Conservation (phyloP, 73 alveolate species). For the Paramecium sonneborni region DNA sequence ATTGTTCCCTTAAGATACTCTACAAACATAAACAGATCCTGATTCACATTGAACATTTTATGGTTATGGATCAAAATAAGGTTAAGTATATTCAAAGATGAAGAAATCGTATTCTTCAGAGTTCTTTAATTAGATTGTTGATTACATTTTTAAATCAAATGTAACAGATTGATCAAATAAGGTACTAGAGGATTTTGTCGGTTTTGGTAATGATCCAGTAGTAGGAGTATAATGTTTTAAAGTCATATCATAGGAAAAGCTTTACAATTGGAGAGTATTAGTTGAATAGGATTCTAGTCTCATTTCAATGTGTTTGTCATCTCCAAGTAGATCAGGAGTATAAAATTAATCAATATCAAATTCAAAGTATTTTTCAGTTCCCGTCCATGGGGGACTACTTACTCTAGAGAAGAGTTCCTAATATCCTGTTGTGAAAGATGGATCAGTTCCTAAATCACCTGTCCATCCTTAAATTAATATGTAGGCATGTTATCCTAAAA, state of each 20-base stretch:
- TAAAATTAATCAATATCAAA: conserved; percentile 10
- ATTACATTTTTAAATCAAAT: not conserved
- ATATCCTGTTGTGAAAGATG: not conserved
- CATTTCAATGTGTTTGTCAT: conserved; percentile 35
- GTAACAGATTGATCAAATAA: conserved; percentile 26
- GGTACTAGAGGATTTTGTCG: not conserved
- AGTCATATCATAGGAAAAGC: conserved; percentile 22
- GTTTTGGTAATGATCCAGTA: not conserved
- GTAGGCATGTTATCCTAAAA: not conserved
- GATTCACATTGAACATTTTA: conserved; percentile 12
- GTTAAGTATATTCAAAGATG: conserved; percentile 51
- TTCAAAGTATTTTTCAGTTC: not conserved
- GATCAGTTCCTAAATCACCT: not conserved
- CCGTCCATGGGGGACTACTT: not conserved
- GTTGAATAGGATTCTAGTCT: not conserved
- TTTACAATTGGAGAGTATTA: not conserved
- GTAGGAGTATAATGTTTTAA: conserved; percentile 1
- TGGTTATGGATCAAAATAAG: conserved; percentile 37
- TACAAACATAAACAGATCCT: conserved; percentile 32
- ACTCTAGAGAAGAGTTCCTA: not conserved
- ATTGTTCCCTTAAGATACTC: conserved; percentile 57
- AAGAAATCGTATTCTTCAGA: conserved; percentile 53
- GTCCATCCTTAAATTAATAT: conserved; percentile 36
- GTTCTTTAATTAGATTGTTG: not conserved
- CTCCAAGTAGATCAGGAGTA: not conserved